Percentiles rank a stretch among this genome's conserved stretches.
Evolutionary conservation across 805 yeast genomes (phyloP).

Genomic region (Ogataea glucozyma): DNA sequence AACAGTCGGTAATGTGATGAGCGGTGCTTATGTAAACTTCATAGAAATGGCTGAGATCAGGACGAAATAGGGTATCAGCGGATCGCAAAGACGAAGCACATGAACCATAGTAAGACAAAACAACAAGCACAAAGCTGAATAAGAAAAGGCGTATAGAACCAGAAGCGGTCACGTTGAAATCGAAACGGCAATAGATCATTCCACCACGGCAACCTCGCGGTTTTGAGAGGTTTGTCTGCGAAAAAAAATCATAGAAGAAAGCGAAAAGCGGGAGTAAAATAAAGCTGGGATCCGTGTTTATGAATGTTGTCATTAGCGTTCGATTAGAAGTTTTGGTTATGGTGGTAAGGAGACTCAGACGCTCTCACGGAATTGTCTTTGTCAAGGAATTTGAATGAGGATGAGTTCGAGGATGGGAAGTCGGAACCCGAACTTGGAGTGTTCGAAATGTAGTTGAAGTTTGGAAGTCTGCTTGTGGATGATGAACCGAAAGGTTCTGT

Average conservation of each 20-base stretch:
- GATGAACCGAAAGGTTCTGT: slow-evolving; percentile 11
- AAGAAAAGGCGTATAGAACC: not conserved
- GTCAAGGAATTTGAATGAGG: slow-evolving; percentile 12
- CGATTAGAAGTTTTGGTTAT: not conserved
- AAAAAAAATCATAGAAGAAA: not conserved
- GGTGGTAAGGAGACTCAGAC: slow-evolving; percentile 7
- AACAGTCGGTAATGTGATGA: not conserved
- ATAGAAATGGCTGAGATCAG: not conserved
- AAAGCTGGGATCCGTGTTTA: not conserved
- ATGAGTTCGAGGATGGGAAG: slow-evolving; percentile 17
- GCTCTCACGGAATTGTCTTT: slow-evolving; percentile 8
- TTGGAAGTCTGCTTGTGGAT: slow-evolving; percentile 13
- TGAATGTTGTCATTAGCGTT: not conserved
- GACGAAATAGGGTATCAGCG: not conserved
- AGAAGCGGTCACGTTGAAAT: too few species aligned
- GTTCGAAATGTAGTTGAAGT: slow-evolving; percentile 23
- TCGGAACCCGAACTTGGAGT: slow-evolving; percentile 25
- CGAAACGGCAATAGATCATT: not conserved
- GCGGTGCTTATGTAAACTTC: slow-evolving; percentile 1
- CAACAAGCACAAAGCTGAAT: not conserved
- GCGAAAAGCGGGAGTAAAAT: not conserved
- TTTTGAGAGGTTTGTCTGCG: not conserved
- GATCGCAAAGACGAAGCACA: not conserved
- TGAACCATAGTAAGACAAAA: not conserved
- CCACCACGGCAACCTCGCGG: not conserved